phyloP scores from a whole-genome alignment of 2,329 filamentous ascomycete species.

The Epicoccum nigrum region DNA sequence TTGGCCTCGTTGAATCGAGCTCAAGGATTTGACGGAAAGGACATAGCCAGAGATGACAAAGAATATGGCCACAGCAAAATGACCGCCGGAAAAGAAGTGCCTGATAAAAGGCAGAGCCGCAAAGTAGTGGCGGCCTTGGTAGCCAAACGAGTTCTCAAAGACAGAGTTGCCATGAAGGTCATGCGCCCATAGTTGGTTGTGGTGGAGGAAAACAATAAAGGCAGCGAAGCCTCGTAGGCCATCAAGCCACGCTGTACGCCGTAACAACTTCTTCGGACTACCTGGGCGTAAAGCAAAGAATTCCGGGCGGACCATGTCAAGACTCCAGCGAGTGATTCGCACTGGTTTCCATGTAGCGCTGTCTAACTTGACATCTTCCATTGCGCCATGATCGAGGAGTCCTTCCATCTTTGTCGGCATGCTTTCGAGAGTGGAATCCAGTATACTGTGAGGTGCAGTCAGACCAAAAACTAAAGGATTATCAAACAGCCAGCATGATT shows the following conservation, averaged over 20 bases:
- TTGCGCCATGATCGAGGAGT: slow-evolving; percentile 30
- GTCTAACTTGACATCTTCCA: slow-evolving; percentile 36
- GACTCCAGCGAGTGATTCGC: slow-evolving; percentile 35
- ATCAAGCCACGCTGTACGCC: slow-evolving; percentile 57
- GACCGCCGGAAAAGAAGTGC: slow-evolving; percentile 56
- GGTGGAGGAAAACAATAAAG: slow-evolving; percentile 67
- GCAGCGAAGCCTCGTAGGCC: slow-evolving; percentile 71
- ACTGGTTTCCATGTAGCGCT: slow-evolving; percentile 36
- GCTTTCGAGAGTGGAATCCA: background rate
- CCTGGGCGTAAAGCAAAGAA: slow-evolving; percentile 32
- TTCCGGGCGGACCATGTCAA: slow-evolving; percentile 41
- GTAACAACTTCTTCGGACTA: slow-evolving; percentile 28
- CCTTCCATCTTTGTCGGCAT: slow-evolving; percentile 42
- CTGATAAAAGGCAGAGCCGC: slow-evolving; percentile 50
- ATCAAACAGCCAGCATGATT: background rate
- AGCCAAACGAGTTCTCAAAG: slow-evolving; percentile 47
- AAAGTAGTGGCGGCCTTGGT: slow-evolving; percentile 39
- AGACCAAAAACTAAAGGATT: background rate
- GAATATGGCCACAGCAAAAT: slow-evolving; percentile 62
- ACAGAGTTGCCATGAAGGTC: slow-evolving; percentile 55
- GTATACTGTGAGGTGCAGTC: background rate
- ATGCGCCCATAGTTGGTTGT: slow-evolving; percentile 57
- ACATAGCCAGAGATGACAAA: slow-evolving; percentile 62
- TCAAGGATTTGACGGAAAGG: slow-evolving; percentile 55
- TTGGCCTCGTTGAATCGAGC: slow-evolving; percentile 52